These are phyloP conservation scores for Russula compacta DNA, from an alignment of 768 basidiomycete genomes.

Conservation along the genomic window DNA sequence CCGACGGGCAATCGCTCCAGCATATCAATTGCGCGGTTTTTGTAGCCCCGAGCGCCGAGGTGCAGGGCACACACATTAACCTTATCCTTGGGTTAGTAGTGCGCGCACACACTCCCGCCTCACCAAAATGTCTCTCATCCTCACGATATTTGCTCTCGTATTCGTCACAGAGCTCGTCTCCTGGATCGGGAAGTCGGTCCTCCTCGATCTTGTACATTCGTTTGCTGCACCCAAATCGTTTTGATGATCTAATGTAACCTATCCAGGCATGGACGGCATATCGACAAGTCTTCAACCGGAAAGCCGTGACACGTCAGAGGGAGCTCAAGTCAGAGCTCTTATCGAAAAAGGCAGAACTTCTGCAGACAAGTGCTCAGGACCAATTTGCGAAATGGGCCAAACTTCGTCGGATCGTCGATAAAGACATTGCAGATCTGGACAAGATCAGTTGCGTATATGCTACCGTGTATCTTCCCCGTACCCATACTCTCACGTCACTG, in stretches of 20 bases:
- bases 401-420: constrained; percentile 82
- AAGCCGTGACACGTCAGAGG: constrained; percentile 48
- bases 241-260: not conserved
- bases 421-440: constrained; percentile 84
- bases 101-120: not conserved
- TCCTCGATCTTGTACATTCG: constrained; percentile 68
- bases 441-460: constrained; percentile 65
- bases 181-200: constrained; percentile 82
- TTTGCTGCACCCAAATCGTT: not conserved
- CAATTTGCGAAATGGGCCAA: constrained; percentile 99
- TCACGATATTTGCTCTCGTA: constrained; percentile 75
- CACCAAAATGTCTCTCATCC: constrained; percentile 59
- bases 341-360: constrained; percentile 70
- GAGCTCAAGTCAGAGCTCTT: constrained; percentile 75
- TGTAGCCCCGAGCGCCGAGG: not conserved
- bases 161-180: constrained; percentile 76
- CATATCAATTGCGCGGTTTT: not conserved
- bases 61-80: not conserved
- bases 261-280: constrained; percentile 68
- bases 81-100: constrained; percentile 1
- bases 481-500: not conserved
- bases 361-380: constrained; percentile 89
- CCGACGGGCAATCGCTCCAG: not conserved
- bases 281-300: constrained; percentile 52
- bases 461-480: not conserved